Conservation (phyloP, 1,284 basidiomycete species). For the Ceratobasidium sp. region DNA sequence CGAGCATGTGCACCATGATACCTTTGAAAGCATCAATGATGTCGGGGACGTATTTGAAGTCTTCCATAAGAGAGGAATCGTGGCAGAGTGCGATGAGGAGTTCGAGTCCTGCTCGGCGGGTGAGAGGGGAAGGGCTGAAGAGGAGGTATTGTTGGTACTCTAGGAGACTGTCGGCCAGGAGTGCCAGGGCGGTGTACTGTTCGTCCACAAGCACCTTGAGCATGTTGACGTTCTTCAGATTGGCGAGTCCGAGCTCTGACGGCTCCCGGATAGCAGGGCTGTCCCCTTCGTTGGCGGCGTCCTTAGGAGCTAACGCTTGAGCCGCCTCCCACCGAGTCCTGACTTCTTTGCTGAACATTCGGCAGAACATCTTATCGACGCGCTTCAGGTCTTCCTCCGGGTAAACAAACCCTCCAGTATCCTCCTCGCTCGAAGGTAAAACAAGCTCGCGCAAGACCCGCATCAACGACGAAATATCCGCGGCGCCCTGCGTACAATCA, state of each 20-base stretch:
- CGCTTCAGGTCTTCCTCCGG: conserved; percentile 17
- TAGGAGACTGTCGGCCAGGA: conserved; percentile 4
- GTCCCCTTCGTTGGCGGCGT: neutral
- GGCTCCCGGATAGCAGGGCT: conserved; percentile 10
- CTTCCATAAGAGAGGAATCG: conserved; percentile 4
- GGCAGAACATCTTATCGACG: conserved; percentile 14
- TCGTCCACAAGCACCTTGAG: conserved; percentile 12
- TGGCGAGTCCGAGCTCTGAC: conserved; percentile 31
- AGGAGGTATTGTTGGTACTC: conserved; percentile 27
- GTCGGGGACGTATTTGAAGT: conserved; percentile 27
- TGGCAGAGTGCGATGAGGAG: conserved; percentile 14
- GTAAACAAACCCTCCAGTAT: conserved; percentile 13
- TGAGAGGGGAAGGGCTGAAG: conserved; percentile 32
- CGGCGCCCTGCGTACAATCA: conserved; percentile 5
- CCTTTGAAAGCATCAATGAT: conserved; percentile 19
- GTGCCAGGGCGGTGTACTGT: conserved; percentile 22
- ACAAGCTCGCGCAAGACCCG: conserved; percentile 33
- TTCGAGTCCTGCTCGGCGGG: conserved; percentile 39
- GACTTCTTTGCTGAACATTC: neutral
- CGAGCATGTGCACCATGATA: neutral
- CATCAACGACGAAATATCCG: conserved; percentile 24
- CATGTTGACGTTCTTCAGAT: conserved; percentile 41
- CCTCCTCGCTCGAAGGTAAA: conserved; percentile 17
- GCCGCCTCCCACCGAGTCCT: conserved; percentile 26
- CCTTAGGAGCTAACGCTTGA: conserved; percentile 17